Conservation (phyloP, 805 yeast genomes). For the Lachancea meyersii region DNA sequence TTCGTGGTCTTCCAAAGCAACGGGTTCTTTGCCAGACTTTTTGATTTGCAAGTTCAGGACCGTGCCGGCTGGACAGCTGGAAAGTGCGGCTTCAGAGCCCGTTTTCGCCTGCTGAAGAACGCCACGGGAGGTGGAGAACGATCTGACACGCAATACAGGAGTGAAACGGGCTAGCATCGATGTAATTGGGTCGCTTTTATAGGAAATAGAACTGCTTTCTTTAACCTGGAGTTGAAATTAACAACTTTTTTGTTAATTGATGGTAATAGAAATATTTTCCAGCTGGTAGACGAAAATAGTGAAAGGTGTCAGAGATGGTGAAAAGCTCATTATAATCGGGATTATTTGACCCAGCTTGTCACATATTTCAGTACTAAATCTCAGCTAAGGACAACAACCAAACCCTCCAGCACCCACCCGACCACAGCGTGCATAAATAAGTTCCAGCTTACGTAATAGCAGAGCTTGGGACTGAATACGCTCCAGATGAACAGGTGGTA, state of each 20-base stretch:
- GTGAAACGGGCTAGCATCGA: not conserved
- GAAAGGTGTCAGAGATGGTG: no score
- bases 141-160: not conserved
- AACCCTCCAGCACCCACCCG: slow-evolving; percentile 5
- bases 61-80: slow-evolving; percentile 68
- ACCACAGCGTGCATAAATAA: slow-evolving; percentile 40
- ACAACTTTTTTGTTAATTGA: no score
- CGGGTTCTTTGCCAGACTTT: slow-evolving; percentile 79
- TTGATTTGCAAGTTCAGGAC: slow-evolving; percentile 62
- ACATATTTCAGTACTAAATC: not conserved
- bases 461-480: slow-evolving; percentile 87
- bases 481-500: slow-evolving; percentile 96
- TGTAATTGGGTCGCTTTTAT: not conserved
- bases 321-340: not conserved
- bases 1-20: slow-evolving; percentile 80
- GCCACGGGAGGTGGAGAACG: slow-evolving; percentile 5
- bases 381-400: not conserved
- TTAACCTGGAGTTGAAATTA: no score
- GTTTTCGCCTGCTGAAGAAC: slow-evolving; percentile 7
- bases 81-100: slow-evolving; percentile 18
- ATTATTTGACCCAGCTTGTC: not conserved
- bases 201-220: no score
- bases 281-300: no score
- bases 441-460: slow-evolving; percentile 77
- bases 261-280: no score